Base-by-base conservation (phyloP, 1,139 yeast species). In the Diutina sp. region DNA sequence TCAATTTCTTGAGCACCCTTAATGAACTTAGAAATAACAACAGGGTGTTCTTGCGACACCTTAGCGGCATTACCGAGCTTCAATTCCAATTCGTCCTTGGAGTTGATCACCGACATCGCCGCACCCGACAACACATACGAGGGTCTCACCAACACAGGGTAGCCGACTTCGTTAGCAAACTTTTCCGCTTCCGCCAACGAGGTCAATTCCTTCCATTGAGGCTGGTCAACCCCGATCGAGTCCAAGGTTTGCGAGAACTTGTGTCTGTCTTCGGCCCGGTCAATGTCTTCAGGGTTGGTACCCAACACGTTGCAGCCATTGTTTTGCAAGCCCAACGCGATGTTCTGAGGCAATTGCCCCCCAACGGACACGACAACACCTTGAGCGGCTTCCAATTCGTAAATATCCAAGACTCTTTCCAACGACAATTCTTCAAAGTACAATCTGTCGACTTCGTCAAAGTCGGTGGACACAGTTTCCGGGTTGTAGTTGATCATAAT, bases 401-500 rank as follows among this genome's bases (percentile, higher is more conserved):
- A 93, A 65, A 93, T 93, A 74, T 93, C 99, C 85, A 93, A 80
- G 54, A 91, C 97, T 74, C 99, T 88, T 78, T 93, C 99, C 69
- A 87, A 87, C 57, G 95, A 87, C 60, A 93, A 80, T 70, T 90
- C 97, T 74, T 93, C 99, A 68, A 93, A 93, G 77, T 93, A 93
- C 65, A 93, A 82, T 74, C 97, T 82, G 74, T 93, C 99, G 61
- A 90, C 99, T 76, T 93, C 99, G 72, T 93, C 99, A 68, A 89
- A 93, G 75, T 93, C 99, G 60, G 99, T 93, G 11, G 97, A 90
- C 48, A 93, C 99, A 35, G 99, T 93, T 74, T 93, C 99, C 58
- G 99, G 99, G 76, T 93, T 93, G 74, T 93, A 93, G 76, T 93
- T 93, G 68, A 93, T 82, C 99, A 93, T 93, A 62, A 93, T 84